phyloP scores from a whole-genome alignment of 140 eudicot genomes.

The Flaveria floridana region DNA sequence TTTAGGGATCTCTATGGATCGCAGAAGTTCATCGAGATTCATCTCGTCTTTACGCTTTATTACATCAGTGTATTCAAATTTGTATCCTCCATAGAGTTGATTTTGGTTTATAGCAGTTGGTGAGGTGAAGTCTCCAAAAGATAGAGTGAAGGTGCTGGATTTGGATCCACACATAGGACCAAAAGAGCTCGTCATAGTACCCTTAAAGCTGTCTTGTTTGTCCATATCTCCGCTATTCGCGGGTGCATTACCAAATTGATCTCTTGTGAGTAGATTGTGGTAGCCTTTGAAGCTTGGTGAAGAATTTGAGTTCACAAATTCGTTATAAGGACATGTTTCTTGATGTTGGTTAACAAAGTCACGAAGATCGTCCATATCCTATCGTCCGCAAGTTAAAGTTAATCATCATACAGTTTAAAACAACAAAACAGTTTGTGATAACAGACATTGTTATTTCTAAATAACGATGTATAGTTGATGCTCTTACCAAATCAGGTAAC shows the following conservation, averaged over 20 bases:
- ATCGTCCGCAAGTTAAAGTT: background rate
- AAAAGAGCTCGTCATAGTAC: conserved; percentile 18
- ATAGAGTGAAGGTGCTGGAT: conserved; percentile 32
- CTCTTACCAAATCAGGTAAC: conserved; percentile 39
- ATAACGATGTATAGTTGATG: background rate
- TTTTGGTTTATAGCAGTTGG: conserved; percentile 15
- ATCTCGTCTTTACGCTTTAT: conserved; percentile 10
- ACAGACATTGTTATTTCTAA: background rate
- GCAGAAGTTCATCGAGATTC: conserved; percentile 31
- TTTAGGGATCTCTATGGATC: conserved; percentile 25
- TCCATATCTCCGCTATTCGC: background rate
- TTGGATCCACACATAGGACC: conserved; percentile 27
- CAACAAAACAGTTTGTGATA: background rate
- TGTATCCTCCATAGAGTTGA: conserved; percentile 16
- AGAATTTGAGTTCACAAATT: conserved; percentile 25
- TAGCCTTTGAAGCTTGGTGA: conserved; percentile 20
- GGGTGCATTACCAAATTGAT: conserved; percentile 15
- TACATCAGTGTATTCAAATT: conserved; percentile 10
- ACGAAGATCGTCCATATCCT: conserved; percentile 25
- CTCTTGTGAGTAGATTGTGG: conserved; percentile 14
- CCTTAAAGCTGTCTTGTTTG: conserved; percentile 13
- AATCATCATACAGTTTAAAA: background rate
- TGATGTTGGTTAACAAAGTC: conserved; percentile 21
- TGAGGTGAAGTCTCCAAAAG: conserved; percentile 21
- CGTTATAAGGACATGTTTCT: conserved; percentile 14